Evolutionary conservation across 2,329 filamentous ascomycete genomes (phyloP).

Genomic region (Zasmidium citrigriseum): DNA sequence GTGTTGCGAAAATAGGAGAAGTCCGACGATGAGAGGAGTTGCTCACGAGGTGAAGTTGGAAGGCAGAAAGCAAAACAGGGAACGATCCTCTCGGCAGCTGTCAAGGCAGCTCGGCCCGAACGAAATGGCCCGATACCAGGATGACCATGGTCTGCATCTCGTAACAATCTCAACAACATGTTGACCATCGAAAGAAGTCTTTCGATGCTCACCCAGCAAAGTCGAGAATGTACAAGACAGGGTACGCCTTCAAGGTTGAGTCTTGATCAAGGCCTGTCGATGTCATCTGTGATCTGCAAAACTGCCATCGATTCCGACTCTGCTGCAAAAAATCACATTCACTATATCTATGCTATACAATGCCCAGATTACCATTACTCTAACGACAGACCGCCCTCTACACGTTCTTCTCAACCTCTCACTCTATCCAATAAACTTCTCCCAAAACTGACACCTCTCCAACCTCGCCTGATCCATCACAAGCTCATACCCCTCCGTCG

Average conservation of each 20-base stretch:
- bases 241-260: no score
- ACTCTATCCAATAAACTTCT: no score
- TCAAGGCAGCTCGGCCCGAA: neutral
- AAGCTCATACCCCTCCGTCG: neutral
- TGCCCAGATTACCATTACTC: neutral
- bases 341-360: neutral
- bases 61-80: neutral
- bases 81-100: neutral
- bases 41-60: conserved; percentile 1
- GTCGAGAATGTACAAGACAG: no score
- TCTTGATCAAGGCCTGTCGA: no score
- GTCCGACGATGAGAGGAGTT: neutral
- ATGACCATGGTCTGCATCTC: no score
- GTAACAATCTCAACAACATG: no score
- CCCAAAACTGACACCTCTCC: neutral
- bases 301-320: no score
- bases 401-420: no score
- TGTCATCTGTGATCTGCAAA: no score
- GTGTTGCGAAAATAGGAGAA: neutral
- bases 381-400: neutral
- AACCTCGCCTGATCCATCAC: neutral
- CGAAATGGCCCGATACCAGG: no score
- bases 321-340: neutral
- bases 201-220: no score
- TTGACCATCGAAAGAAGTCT: no score